These are phyloP conservation scores for Penicillium longicatenatum DNA, from an alignment of 495 filamentous ascomycete genomes.

Conservation along the genomic window DNA sequence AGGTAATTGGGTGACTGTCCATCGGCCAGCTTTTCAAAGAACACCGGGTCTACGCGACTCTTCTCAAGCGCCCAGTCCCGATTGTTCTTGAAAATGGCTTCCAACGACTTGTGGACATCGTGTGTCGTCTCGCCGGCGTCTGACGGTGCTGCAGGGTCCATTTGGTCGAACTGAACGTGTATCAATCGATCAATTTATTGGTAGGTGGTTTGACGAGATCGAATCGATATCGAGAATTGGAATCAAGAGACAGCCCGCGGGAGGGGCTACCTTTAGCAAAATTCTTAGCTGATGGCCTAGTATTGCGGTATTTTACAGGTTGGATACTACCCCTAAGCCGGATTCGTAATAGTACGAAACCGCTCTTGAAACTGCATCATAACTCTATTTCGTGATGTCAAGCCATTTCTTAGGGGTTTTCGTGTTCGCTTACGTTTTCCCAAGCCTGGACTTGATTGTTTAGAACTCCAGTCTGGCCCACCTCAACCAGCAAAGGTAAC, in stretches of 20 bases:
- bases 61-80: slow-evolving; percentile 66
- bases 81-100: slow-evolving; percentile 50
- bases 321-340: slow-evolving; percentile 2
- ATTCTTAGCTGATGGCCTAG: background rate
- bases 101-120: background rate
- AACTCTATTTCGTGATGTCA: background rate
- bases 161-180: background rate
- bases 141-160: background rate
- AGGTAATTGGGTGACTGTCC: slow-evolving; percentile 75
- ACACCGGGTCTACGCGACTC: slow-evolving; percentile 60
- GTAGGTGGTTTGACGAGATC: background rate
- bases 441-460: background rate
- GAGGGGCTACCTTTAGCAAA: background rate
- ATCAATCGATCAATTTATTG: background rate
- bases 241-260: background rate
- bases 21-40: slow-evolving; percentile 65
- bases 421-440: background rate
- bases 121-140: background rate
- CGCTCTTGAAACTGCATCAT: background rate
- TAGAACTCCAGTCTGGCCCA: background rate
- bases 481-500: background rate
- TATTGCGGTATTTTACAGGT: background rate
- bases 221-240: background rate
- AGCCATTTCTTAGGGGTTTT: background rate
- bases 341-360: slow-evolving; percentile 16